These are phyloP conservation scores for Mycosarcoma mackinlayi DNA, from an alignment of 1,284 basidiomycete species.

Conservation along the genomic window DNA sequence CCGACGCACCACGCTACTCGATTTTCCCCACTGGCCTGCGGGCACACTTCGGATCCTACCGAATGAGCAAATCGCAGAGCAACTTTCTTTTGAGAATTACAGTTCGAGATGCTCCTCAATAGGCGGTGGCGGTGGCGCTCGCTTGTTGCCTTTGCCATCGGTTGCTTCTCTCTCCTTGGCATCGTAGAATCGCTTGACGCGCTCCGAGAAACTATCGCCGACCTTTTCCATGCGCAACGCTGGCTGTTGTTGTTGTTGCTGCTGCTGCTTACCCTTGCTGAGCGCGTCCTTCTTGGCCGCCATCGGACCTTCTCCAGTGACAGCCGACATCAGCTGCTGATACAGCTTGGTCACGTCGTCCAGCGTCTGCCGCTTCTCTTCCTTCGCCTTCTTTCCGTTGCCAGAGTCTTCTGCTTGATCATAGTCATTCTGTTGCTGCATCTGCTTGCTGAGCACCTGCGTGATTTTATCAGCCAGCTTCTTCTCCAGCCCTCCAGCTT, in stretches of 20 bases:
- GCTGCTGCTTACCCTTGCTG: background rate
- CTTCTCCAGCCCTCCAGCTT: constrained; percentile 14
- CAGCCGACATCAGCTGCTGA: constrained; percentile 9
- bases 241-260: background rate
- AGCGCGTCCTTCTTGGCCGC: background rate
- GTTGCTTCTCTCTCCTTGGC: constrained; percentile 11
- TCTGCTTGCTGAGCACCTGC: constrained; percentile 16
- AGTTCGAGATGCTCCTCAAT: constrained; percentile 22
- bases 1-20: too few relatives aligned
- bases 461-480: constrained; percentile 38
- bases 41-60: too few relatives aligned
- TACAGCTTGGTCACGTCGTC: constrained; percentile 22
- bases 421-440: constrained; percentile 7
- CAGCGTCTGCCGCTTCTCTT: constrained; percentile 8
- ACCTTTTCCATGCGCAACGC: constrained; percentile 42
- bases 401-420: background rate
- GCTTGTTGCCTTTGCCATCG: background rate
- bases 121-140: background rate
- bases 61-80: too few relatives aligned
- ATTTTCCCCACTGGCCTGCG: too few relatives aligned
- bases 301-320: constrained; percentile 3
- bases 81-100: too few relatives aligned
- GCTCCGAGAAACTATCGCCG: constrained; percentile 40
- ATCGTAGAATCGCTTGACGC: constrained; percentile 50
- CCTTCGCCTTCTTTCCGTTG: background rate